Evolutionary conservation across 2,329 filamentous ascomycete genomes (phyloP).

Genomic region (Pseudocercospora ulei): DNA sequence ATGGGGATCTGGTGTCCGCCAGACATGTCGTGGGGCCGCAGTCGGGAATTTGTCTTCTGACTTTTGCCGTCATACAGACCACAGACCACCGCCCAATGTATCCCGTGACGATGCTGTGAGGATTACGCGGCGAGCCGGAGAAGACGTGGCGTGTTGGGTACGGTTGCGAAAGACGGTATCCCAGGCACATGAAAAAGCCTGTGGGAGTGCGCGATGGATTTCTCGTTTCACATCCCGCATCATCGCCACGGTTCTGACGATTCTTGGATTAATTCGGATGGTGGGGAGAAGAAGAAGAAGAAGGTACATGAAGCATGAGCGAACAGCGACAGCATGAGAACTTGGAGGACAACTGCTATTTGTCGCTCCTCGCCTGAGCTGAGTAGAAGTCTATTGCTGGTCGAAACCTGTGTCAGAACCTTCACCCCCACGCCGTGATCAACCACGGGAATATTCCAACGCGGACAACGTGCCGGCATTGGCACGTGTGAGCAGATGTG

Average conservation of each 20-base stretch:
- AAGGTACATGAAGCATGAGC: neutral
- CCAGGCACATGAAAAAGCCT: constrained; percentile 48
- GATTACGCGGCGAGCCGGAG: constrained; percentile 42
- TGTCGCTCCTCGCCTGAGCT: too few relatives aligned
- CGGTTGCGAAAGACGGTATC: constrained; percentile 28
- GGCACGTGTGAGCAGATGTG: constrained; percentile 14
- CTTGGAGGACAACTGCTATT: too few relatives aligned
- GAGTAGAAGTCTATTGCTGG: neutral
- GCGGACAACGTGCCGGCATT: constrained; percentile 7
- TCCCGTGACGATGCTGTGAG: constrained; percentile 58
- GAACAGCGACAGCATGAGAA: neutral
- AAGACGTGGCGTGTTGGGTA: constrained; percentile 45
- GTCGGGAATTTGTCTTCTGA: constrained; percentile 49
- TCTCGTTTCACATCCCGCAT: constrained; percentile 51
- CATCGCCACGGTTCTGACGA: constrained; percentile 28
- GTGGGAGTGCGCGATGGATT: constrained; percentile 66
- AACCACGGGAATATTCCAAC: neutral
- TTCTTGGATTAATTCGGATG: constrained; percentile 32
- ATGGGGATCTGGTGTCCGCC: constrained; percentile 52
- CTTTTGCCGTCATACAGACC: constrained; percentile 64
- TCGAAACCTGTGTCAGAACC: too few relatives aligned
- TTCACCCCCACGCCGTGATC: too few relatives aligned
- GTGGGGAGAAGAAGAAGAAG: constrained; percentile 37
- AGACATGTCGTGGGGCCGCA: constrained; percentile 53
- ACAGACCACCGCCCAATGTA: constrained; percentile 60